A percentile compares a stretch with the other conserved stretches of the same genome.
phyloP scores from a whole-genome alignment of 2,329 filamentous ascomycete species.

The Huntiella moniliformis region DNA sequence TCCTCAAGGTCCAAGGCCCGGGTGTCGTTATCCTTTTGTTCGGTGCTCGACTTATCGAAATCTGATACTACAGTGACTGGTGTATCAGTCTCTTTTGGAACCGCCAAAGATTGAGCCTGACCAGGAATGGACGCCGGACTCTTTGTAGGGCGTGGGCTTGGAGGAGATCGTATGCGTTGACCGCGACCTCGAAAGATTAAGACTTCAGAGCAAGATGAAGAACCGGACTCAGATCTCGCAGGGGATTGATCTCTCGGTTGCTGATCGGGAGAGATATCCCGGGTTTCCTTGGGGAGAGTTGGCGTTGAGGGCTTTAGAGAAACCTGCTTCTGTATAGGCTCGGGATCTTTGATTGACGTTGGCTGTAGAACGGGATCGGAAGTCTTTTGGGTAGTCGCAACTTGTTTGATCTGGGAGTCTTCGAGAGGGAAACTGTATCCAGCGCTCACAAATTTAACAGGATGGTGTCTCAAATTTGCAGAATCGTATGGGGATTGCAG shows the following conservation, averaged over 20 bases:
- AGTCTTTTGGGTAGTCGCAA: not conserved
- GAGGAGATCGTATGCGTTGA: no score
- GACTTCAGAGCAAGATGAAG: not conserved
- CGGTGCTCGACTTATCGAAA: no score
- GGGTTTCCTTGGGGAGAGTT: constrained; percentile 8
- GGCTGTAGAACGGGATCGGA: not conserved
- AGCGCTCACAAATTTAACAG: constrained; percentile 34
- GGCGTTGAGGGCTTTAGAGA: no score
- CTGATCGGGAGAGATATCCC: constrained; percentile 4
- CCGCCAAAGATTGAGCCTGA: no score
- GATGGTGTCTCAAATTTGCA: constrained; percentile 24
- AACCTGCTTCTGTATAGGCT: no score
- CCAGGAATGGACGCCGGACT: no score
- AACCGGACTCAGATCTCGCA: not conserved
- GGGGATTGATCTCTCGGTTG: not conserved
- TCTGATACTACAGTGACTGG: not conserved
- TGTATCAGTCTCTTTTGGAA: not conserved
- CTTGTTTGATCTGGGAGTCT: constrained; percentile 13
- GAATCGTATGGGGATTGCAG: not conserved
- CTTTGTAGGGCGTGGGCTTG: no score
- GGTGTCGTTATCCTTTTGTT: no score
- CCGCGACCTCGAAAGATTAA: not conserved
- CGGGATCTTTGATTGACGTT: not conserved
- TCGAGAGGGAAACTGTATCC: constrained; percentile 32
- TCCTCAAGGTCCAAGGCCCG: no score